Base-by-base conservation (phyloP, 2,329 filamentous ascomycete genomes). In the Knoxdaviesia capensis region DNA sequence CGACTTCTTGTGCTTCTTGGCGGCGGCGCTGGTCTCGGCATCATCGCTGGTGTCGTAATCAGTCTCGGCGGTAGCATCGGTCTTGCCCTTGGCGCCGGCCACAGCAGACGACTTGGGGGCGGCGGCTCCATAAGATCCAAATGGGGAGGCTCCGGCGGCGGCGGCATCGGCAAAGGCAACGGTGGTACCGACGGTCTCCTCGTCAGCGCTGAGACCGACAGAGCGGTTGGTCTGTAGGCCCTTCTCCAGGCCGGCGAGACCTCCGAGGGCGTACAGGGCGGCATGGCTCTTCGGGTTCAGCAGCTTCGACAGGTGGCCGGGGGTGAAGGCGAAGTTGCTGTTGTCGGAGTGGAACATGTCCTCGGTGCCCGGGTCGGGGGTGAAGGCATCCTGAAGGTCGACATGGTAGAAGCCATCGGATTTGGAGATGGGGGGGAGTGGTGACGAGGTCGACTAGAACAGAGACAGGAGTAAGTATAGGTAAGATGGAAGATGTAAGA, bases 201-300 rank as follows among this genome's bases (percentile, higher is more conserved):
- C 83, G 48, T 88, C 83, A 11, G 74, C 52, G 48, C 78, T 80
- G 29, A 90, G 59, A 7, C 83, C 83, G 42, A 70, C 61, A 38
- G 64, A 65, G 35, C 72, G 58, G 52, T 85, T 64, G 1, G 80
- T 78, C 44, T 75, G 66, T 7, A 90, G 55, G 1, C 83, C 83
- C 52, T 77, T 83, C 52, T 84, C 80, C 20, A 90, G 54, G 2
- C 83, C 83, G 6, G 60, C 62, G 5, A 88, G 55, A 40, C 83
- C 83, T 43, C 83, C 83, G 3, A 90, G 58, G 5, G 80, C 80
- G 49, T 80, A 74, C 47, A 87, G 85, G 5, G 81, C 82, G 30
- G 71, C 65, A 46, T 82, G 63, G 50, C 69, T 86, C 59, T 90
- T 90, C 1, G 83, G 82, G 48, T 87, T 87, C 41, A 86, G 64